Conservation (phyloP, 1,284 basidiomycete species). For the Tranzscheliella williamsii region DNA sequence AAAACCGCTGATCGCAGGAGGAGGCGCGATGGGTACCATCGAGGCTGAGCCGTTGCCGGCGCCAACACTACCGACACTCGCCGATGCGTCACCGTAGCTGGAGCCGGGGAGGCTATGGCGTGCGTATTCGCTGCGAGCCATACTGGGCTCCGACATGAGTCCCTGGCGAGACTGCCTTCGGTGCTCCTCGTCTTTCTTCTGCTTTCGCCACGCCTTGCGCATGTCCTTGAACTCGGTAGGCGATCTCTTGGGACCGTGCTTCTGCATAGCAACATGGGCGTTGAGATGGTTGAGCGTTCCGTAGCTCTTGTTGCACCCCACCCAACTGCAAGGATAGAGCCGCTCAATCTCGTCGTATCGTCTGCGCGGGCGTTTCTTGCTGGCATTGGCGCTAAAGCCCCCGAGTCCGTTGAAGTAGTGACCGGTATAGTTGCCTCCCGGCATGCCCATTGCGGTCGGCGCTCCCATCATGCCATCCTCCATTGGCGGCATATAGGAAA, state of each 20-base stretch:
- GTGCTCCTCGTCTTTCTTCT: conserved; percentile 75
- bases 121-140: background rate
- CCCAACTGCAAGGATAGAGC: conserved; percentile 81
- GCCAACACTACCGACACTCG: background rate
- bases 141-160: conserved; percentile 4
- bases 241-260: conserved; percentile 79
- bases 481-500: conserved; percentile 43
- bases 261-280: conserved; percentile 89
- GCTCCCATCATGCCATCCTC: conserved; percentile 10
- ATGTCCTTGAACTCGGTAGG: conserved; percentile 95
- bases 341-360: conserved; percentile 71
- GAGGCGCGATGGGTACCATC: background rate
- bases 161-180: conserved; percentile 29
- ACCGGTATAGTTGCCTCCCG: conserved; percentile 11
- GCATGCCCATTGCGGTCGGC: conserved; percentile 4
- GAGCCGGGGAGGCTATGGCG: background rate
- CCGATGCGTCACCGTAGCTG: background rate
- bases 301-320: conserved; percentile 79
- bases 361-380: conserved; percentile 50
- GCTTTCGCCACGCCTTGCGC: conserved; percentile 89
- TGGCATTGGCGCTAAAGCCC: conserved; percentile 13
- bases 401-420: conserved; percentile 23
- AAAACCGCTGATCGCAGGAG: background rate
- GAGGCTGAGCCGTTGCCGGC: background rate
- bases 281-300: conserved; percentile 89